phyloP scores from a whole-genome alignment of 148 eudicot species.

The Drosera capensis region DNA sequence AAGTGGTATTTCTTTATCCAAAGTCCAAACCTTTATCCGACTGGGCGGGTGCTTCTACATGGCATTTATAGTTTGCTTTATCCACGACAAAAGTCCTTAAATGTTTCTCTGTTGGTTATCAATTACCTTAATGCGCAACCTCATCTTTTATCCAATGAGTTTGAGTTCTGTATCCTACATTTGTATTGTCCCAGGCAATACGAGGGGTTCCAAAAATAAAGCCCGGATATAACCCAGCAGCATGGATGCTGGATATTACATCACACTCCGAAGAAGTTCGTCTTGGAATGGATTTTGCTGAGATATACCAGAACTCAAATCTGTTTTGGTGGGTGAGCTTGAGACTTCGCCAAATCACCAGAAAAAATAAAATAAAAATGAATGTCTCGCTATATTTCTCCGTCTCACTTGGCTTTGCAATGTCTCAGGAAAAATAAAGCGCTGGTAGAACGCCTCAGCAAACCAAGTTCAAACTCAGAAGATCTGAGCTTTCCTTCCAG shows the following conservation, averaged over 20 bases:
- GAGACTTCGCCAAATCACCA: too few relatives aligned
- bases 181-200: slow-evolving; percentile 25
- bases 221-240: slow-evolving; percentile 57
- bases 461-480: slow-evolving; percentile 26
- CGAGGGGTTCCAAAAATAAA: slow-evolving; percentile 40
- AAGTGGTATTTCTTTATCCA: too few relatives aligned
- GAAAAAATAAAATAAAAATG: background rate
- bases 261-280: slow-evolving; percentile 58
- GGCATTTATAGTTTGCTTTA: too few relatives aligned
- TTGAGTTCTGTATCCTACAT: background rate
- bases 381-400: background rate
- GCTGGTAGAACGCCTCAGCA: slow-evolving; percentile 45
- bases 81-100: too few relatives aligned
- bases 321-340: slow-evolving; percentile 28
- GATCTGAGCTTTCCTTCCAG: slow-evolving; percentile 45
- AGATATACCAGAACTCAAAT: slow-evolving; percentile 34
- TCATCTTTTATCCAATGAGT: background rate
- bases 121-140: too few relatives aligned
- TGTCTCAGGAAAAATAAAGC: slow-evolving; percentile 44
- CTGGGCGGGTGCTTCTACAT: too few relatives aligned
- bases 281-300: slow-evolving; percentile 46
- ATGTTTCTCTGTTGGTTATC: too few relatives aligned
- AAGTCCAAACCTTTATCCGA: too few relatives aligned
- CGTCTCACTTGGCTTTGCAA: slow-evolving; percentile 1
- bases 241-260: slow-evolving; percentile 69